A percentile compares a stretch with the other conserved stretches of the same genome.
phyloP scores from a whole-genome alignment of 2,329 filamentous ascomycete genomes.

The Cladophialophora immunda region DNA sequence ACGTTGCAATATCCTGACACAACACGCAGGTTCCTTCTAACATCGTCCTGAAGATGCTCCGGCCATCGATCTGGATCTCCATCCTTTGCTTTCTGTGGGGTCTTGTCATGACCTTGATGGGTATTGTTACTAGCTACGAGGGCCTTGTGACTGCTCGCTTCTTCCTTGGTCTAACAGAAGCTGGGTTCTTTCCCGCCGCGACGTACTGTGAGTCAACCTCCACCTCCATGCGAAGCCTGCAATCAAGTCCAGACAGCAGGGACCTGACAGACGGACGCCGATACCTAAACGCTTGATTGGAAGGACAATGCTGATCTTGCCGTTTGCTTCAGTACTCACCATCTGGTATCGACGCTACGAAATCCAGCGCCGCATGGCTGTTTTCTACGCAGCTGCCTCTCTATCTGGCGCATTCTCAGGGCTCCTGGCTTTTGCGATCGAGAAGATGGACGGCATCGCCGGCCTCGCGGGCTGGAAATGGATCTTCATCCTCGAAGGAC shows the following conservation, averaged over 20 bases:
- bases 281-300: slow-evolving; percentile 46
- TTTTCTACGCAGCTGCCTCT: slow-evolving; percentile 45
- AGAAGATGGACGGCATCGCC: slow-evolving; percentile 55
- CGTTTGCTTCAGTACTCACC: too few species aligned
- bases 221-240: too few species aligned
- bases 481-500: slow-evolving; percentile 65
- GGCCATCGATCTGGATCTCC: slow-evolving; percentile 36
- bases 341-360: slow-evolving; percentile 49
- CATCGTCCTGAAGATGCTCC: slow-evolving; percentile 55
- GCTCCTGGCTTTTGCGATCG: slow-evolving; percentile 60
- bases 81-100: slow-evolving; percentile 37
- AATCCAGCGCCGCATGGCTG: slow-evolving; percentile 43
- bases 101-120: slow-evolving; percentile 59
- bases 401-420: slow-evolving; percentile 57
- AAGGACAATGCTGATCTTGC: too few species aligned
- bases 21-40: too few species aligned
- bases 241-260: too few species aligned
- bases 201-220: slow-evolving; percentile 41
- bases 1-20: too few species aligned
- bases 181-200: slow-evolving; percentile 63
- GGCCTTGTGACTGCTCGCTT: slow-evolving; percentile 56
- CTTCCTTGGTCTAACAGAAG: slow-evolving; percentile 55
- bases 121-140: slow-evolving; percentile 50
- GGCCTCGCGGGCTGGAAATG: slow-evolving; percentile 62
- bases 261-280: too few species aligned